Evolutionary conservation across 139 green algal species (phyloP), one percentile per base, ranked within the genome.

Genomic region (Volvox reticuliferus): DNA sequence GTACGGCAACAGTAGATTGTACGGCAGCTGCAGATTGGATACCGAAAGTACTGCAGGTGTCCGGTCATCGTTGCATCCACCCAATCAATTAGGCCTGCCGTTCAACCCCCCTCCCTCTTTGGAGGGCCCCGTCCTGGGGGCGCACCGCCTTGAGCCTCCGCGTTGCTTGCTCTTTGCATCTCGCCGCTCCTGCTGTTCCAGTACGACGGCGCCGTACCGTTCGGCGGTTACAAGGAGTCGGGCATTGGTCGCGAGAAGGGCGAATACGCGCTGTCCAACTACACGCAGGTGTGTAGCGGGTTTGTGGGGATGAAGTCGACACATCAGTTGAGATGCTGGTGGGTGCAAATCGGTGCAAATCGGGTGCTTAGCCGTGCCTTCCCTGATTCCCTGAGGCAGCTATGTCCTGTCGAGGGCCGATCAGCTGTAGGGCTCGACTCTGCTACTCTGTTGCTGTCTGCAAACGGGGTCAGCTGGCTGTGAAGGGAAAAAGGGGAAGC

Each of bases 201-300:
- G 85, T 90, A 90, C 50, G 86, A 90, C 28, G 36, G 26, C 62
- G 91, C 91, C 13, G 91, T 96, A 73, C 94, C 94, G 1, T 96
- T 96, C 71, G 93, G 94, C 20, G 96, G 96, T 69, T 97, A 97
- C 92, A 97, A 97, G 93, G 80, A 91, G 35, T 92, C 68, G 12
- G 96, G 96, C 86, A 92, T 97, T 30, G 96, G 96, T 0, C 94
- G 95, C 36, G 96, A 98, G 87, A 96, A 97, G 79, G 94, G 95
- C 26, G 93, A 96, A 86, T 96, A 97, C 24, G 95, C 93, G 3
- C 91, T 98, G 73, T 68, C 83, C 19, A 89, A 96, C 92, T 97
- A 97, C 95, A 97, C 92, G 32, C 93, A 97, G 93, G 93, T 94
- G 68, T 0, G 87, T 17, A 35, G 36, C 36, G 65, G 65, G 16